phyloP scores from a whole-genome alignment of 2,329 filamentous ascomycete species.

The Penicillium concentricum region DNA sequence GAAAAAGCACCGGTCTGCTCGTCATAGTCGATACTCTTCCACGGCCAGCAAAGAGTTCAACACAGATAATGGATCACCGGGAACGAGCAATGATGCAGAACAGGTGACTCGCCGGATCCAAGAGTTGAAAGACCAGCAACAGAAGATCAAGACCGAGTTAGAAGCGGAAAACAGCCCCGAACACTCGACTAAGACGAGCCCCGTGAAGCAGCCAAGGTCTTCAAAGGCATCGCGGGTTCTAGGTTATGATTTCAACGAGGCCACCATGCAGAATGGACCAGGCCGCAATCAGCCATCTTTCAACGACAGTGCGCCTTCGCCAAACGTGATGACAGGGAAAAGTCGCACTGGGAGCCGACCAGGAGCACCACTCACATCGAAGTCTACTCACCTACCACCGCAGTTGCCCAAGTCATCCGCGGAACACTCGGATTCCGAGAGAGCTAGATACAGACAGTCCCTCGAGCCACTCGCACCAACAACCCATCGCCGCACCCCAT shows the following conservation, averaged over 20 bases:
- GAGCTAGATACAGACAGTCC: slow-evolving; percentile 27
- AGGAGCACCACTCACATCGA: slow-evolving; percentile 29
- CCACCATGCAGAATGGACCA: slow-evolving; percentile 1
- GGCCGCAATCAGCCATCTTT: slow-evolving; percentile 5
- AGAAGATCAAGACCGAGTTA: slow-evolving; percentile 53
- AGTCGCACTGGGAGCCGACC: slow-evolving; percentile 33
- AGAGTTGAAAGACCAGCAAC: slow-evolving; percentile 58
- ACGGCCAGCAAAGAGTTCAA: slow-evolving; percentile 42
- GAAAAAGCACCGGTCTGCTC: slow-evolving; percentile 54
- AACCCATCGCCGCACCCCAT: slow-evolving; percentile 41
- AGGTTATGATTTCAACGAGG: slow-evolving; percentile 1
- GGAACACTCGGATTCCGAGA: slow-evolving; percentile 34
- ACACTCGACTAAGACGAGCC: slow-evolving; percentile 17
- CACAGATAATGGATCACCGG: slow-evolving; percentile 39
- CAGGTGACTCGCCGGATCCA: slow-evolving; percentile 59
- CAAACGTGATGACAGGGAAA: slow-evolving; percentile 64
- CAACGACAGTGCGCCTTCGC: slow-evolving; percentile 68
- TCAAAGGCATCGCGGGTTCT: slow-evolving; percentile 11
- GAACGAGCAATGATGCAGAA: slow-evolving; percentile 48
- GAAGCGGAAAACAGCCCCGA: slow-evolving; percentile 39
- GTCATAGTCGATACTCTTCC: slow-evolving; percentile 42
- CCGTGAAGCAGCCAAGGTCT: slow-evolving; percentile 13
- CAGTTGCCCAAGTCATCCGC: slow-evolving; percentile 26
- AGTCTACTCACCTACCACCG: slow-evolving; percentile 27
- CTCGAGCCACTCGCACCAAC: slow-evolving; percentile 30